Percentiles rank a stretch among this genome's conserved stretches.
Conservation (phyloP, 2,329 filamentous ascomycete genomes). For the Endothia cerciana region DNA sequence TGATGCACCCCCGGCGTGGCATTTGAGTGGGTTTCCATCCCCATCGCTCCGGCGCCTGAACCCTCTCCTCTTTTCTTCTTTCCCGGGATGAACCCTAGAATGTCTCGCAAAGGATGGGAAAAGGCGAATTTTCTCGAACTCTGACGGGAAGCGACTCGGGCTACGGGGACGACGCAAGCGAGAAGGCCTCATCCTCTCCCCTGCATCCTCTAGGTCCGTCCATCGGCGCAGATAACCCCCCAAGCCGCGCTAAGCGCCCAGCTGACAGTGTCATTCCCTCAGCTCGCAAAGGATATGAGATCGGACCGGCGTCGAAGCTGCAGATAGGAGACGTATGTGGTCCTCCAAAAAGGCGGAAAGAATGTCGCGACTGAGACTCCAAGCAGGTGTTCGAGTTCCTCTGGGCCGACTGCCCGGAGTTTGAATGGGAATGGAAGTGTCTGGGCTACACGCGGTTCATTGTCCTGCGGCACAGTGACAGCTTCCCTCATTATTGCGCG, state of each 20-base stretch:
- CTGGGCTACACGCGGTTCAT: conserved; percentile 43
- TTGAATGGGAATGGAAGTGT: conserved; percentile 45
- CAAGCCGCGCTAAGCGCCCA: conserved; percentile 7
- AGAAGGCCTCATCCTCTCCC: conserved; percentile 36
- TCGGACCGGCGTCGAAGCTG: conserved; percentile 40
- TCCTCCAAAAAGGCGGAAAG: not conserved
- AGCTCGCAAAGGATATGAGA: conserved; percentile 43
- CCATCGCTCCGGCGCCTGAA: not conserved
- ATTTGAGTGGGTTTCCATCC: conserved; percentile 23
- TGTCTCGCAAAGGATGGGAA: conserved; percentile 42
- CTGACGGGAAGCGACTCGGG: conserved; percentile 41
- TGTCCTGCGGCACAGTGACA: conserved; percentile 42
- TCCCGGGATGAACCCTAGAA: conserved; percentile 14
- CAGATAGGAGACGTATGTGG: conserved; percentile 42
- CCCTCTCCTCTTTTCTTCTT: conserved; percentile 31
- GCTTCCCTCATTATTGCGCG: conserved; percentile 40
- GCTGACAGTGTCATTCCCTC: conserved; percentile 23
- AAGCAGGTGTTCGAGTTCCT: conserved; percentile 43
- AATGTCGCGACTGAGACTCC: not conserved
- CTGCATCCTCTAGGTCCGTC: conserved; percentile 40
- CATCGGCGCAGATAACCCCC: not conserved
- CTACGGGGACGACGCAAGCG: conserved; percentile 41
- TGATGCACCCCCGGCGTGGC: conserved; percentile 22
- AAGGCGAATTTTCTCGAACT: conserved; percentile 39
- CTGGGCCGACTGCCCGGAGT: conserved; percentile 42